A percentile compares a stretch with the other conserved stretches of the same genome.
Conservation (phyloP, 208 protist species). For the Trypanosoma boissoni region DNA sequence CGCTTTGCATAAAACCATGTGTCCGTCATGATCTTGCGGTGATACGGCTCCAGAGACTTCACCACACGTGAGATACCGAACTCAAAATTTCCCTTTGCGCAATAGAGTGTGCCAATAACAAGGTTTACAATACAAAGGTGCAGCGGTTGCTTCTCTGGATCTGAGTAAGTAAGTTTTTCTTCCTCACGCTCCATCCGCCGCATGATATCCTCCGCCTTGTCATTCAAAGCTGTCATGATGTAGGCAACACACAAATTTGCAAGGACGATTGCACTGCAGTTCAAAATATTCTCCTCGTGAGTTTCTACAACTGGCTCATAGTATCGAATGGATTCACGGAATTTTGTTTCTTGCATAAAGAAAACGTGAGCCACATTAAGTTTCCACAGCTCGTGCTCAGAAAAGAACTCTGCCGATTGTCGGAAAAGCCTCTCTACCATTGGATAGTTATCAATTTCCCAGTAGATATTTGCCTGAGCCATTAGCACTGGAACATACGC, state of each 20-base stretch:
- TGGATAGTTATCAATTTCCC: slow-evolving; percentile 96
- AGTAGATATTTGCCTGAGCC: slow-evolving; percentile 97
- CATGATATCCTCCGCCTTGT: slow-evolving; percentile 97
- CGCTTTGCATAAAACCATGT: slow-evolving; percentile 98
- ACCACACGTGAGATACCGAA: slow-evolving; percentile 97
- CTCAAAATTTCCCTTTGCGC: slow-evolving; percentile 97
- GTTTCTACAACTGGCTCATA: slow-evolving; percentile 95
- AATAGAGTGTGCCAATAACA: slow-evolving; percentile 99
- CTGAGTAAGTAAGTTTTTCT: slow-evolving; percentile 80
- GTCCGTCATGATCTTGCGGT: slow-evolving; percentile 96
- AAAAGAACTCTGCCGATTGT: slow-evolving; percentile 95
- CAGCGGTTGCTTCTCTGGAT: slow-evolving; percentile 90
- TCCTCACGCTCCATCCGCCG: slow-evolving; percentile 95
- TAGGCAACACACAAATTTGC: slow-evolving; percentile 97
- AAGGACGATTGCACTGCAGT: slow-evolving; percentile 95
- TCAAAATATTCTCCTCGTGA: slow-evolving; percentile 91
- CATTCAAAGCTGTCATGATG: slow-evolving; percentile 96
- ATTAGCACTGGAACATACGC: slow-evolving; percentile 96
- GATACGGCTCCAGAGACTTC: slow-evolving; percentile 96
- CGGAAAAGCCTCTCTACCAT: slow-evolving; percentile 95
- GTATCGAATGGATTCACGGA: slow-evolving; percentile 95
- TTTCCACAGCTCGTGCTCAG: slow-evolving; percentile 96
- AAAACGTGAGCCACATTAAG: slow-evolving; percentile 97
- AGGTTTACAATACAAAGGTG: slow-evolving; percentile 98
- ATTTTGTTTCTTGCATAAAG: slow-evolving; percentile 97